Base-by-base conservation (phyloP, 805 yeast genomes). In the Kodamaea nitidulidarum region DNA sequence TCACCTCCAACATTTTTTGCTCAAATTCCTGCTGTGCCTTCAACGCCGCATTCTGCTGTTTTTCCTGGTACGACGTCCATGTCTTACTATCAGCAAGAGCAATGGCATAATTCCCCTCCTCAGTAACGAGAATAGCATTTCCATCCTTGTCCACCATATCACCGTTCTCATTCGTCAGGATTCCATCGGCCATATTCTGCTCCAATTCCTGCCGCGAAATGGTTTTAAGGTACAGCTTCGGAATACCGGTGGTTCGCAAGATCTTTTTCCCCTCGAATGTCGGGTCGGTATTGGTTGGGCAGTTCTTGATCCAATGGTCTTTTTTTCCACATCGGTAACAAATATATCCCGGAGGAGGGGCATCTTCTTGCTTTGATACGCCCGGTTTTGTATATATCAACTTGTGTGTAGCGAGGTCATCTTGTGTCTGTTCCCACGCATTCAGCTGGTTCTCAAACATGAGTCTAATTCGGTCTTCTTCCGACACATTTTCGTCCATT, bases 261-360 rank as follows among this genome's bases (percentile, higher is more conserved):
- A 93, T 84, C 44, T 95, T 74, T 55, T 86, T 87, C 14, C 95
- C 95, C 56, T 91, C 98, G 74, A 88, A 88, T 51, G 80, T 85
- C 2, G 96, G 96, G 61, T 91, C 98, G 32, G 78, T 80, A 54
- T 86, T 84, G 3, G 95, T 87, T 0, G 99, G 98, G 68, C 99
- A 93, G 52, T 88, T 87, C 55, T 84, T 85, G 43, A 93, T 91
- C 88, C 95, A 91, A 60, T 93, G 99, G 44, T 75, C 76, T 41
- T 88, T 93, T 60, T 88, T 86, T 36, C 98, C 98, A 67, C 99
- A 93, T 56, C 96, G 73, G 59, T 93, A 91, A 60, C 99, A 93
- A 57, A 91, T 84, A 54, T 93, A 93, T 1, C 95, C 95, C 5
- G 96, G 91, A 1, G 98, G 98, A 7, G 96, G 96, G 5, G 77